A percentile compares a stretch with the other conserved stretches of the same genome.
phyloP scores from a whole-genome alignment of 768 basidiomycete species.

The Suillus fuscotomentosus region DNA sequence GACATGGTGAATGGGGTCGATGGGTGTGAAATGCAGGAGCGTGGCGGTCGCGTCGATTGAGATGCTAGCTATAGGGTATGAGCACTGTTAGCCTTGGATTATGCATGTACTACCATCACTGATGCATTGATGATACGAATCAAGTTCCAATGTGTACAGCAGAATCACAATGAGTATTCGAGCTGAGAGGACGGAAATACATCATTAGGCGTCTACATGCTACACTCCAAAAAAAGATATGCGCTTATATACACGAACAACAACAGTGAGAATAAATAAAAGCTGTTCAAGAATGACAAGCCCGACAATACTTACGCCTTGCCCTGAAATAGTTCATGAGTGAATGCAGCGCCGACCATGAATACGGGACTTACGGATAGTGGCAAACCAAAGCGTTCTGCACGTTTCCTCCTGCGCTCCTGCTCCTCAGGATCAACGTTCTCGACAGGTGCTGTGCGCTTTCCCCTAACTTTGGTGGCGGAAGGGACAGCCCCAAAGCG shows the following conservation, averaged over 20 bases:
- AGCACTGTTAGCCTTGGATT: neutral
- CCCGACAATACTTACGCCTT: neutral
- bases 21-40: neutral
- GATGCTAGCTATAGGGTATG: neutral
- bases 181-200: neutral
- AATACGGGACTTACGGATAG: neutral
- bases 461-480: slow-evolving; percentile 20
- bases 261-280: neutral
- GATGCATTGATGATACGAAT: neutral
- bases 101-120: neutral
- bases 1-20: neutral
- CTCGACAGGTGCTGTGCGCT: slow-evolving; percentile 34
- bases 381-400: slow-evolving; percentile 55
- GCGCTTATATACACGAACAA: neutral
- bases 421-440: slow-evolving; percentile 57
- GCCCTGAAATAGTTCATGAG: neutral
- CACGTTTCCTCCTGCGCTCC: slow-evolving; percentile 59
- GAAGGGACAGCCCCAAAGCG: slow-evolving; percentile 46
- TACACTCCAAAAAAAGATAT: neutral
- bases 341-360: no score
- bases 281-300: neutral
- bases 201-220: neutral
- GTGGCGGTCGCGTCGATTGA: neutral
- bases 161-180: neutral
- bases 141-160: neutral